phyloP scores from a whole-genome alignment of 2,329 filamentous ascomycete genomes.

The Trichoderma polysporum region DNA sequence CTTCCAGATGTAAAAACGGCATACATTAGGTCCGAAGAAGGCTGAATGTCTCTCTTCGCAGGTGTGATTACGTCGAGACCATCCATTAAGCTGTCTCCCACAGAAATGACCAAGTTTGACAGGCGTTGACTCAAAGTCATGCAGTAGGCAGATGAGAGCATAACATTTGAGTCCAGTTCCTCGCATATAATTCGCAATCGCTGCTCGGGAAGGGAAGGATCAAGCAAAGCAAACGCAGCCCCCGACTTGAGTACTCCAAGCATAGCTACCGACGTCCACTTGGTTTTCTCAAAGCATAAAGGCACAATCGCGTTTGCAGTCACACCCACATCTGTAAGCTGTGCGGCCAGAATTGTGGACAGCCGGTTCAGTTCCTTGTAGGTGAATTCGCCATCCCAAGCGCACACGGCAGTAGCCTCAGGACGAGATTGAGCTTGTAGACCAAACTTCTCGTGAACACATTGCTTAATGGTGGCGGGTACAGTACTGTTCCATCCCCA shows the following conservation, averaged over 20 bases:
- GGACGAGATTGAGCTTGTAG: background rate
- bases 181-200: background rate
- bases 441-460: background rate
- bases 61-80: too few relatives aligned
- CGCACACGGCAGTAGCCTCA: background rate
- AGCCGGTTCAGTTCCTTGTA: background rate
- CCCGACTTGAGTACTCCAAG: constrained; percentile 36
- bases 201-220: background rate
- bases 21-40: background rate
- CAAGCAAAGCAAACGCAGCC: constrained; percentile 19
- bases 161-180: background rate
- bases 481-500: background rate
- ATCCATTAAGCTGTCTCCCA: too few relatives aligned
- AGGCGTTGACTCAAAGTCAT: too few relatives aligned
- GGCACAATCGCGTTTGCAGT: constrained; percentile 27
- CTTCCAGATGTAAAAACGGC: constrained; percentile 19
- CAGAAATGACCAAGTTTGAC: too few relatives aligned
- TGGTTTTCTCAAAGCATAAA: constrained; percentile 37
- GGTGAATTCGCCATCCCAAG: background rate
- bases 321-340: background rate
- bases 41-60: too few relatives aligned
- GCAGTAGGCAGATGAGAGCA: too few relatives aligned
- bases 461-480: background rate
- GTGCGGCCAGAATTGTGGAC: too few relatives aligned
- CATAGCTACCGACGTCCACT: constrained; percentile 32